A percentile compares a stretch with the other conserved stretches of the same genome.
Conservation (phyloP, 768 basidiomycete species). For the Candolleomyces aberdarensis region DNA sequence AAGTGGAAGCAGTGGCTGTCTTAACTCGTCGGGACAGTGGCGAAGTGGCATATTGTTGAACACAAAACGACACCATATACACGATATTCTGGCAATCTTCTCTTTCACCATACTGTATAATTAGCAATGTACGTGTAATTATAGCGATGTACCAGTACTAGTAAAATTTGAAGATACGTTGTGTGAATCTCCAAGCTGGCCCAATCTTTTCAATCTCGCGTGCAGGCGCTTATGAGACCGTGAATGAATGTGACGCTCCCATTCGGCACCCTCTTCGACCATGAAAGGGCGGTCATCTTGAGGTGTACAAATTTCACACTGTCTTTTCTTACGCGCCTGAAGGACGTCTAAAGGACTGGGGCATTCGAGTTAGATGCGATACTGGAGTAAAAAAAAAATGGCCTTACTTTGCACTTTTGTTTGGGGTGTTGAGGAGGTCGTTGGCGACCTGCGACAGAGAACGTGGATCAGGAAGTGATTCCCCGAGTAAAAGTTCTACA, state of each 20-base stretch:
- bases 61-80: too few species aligned
- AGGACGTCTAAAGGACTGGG: slow-evolving; percentile 57
- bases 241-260: slow-evolving; percentile 57
- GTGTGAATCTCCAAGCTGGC: background rate
- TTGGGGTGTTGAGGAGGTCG: slow-evolving; percentile 45
- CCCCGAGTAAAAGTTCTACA: slow-evolving; percentile 54
- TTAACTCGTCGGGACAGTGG: slow-evolving; percentile 34
- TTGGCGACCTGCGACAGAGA: slow-evolving; percentile 52
- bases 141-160: background rate
- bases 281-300: slow-evolving; percentile 62
- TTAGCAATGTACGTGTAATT: background rate
- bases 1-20: slow-evolving; percentile 53
- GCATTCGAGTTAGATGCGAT: background rate
- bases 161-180: background rate
- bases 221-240: slow-evolving; percentile 52
- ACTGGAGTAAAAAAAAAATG: slow-evolving; percentile 21
- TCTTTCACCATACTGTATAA: background rate
- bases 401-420: slow-evolving; percentile 41
- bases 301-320: slow-evolving; percentile 63
- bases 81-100: background rate
- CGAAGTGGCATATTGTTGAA: background rate
- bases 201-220: slow-evolving; percentile 18
- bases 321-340: slow-evolving; percentile 49
- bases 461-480: slow-evolving; percentile 52
- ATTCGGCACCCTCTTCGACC: slow-evolving; percentile 50